Evolutionary conservation across 2,329 filamentous ascomycete genomes (phyloP).

Genomic region (Cryphonectria naterciae): DNA sequence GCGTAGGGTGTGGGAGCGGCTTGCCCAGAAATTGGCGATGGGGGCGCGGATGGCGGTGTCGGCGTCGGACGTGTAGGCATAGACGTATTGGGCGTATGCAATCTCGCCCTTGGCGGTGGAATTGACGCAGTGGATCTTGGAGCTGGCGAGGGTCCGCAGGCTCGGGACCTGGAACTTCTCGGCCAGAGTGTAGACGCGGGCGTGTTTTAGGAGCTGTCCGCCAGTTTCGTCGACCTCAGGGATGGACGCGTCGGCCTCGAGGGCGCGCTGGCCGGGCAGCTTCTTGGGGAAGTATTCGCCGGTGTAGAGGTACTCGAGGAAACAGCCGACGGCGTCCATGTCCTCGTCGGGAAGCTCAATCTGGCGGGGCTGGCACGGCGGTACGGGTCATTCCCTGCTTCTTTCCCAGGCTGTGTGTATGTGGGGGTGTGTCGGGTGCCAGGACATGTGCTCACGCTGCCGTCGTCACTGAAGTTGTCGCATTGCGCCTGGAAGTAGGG

Average conservation of each 20-base stretch:
- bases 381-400: neutral
- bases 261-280: constrained; percentile 62
- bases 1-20: constrained; percentile 76
- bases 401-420: too few relatives aligned
- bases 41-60: constrained; percentile 78
- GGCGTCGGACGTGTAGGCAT: constrained; percentile 71
- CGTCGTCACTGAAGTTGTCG: constrained; percentile 62
- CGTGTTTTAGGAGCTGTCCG: constrained; percentile 83
- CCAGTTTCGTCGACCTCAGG: constrained; percentile 76
- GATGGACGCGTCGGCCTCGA: constrained; percentile 70
- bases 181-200: constrained; percentile 85
- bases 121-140: constrained; percentile 91
- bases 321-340: constrained; percentile 74
- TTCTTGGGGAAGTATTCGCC: constrained; percentile 83
- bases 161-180: constrained; percentile 72
- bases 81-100: constrained; percentile 88
- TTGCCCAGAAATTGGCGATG: constrained; percentile 90
- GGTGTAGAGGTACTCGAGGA: constrained; percentile 84
- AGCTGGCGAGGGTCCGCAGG: constrained; percentile 77
- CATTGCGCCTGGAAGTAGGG: constrained; percentile 73
- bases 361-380: constrained; percentile 56
- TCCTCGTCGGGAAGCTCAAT: constrained; percentile 72
- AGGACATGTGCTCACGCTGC: constrained; percentile 54
- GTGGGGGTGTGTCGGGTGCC: too few relatives aligned
- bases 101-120: constrained; percentile 89